Base-by-base conservation (phyloP, 2,329 filamentous ascomycete species). In the Colletotrichum tamarilloi region DNA sequence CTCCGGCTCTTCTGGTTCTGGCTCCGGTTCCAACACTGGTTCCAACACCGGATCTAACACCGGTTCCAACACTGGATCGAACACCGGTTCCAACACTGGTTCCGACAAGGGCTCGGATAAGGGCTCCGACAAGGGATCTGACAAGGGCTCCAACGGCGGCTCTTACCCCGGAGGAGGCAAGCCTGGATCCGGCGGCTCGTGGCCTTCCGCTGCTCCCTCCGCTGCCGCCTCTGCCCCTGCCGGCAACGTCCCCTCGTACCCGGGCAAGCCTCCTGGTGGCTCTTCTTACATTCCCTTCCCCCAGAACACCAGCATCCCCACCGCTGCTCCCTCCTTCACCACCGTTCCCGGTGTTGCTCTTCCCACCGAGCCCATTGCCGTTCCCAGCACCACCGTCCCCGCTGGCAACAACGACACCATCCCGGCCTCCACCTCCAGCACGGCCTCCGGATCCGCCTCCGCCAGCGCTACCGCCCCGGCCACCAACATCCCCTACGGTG, bases 381-480 rank as follows among this genome's bases (percentile, higher is more conserved):
- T 72, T 19, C 57, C 68, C n/a, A 74, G 62, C 58, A 62, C 58
- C 42, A 72, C 70, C 57, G 42, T 71, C 46, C 71, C 73, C 30
- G 38, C 64, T 24, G 59, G 58, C 70, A 74, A 14, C 71, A 75
- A 74, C 67, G 38, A 38, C 59, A 74, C 72, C 28, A 32, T 59
- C 49, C 59, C 55, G 12, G 60, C 32, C 5, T 26, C 56, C 6
- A 16, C 16, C 56, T 60, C 53, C 4, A 26, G 30, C 57, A 42
- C 55, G 8, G 60, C 32, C 8, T 62, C 58, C 58, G 28, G 53
- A 26, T 32, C 46, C 12, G 26, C 28, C 11, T 6, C 32, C 59
- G 14, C 70, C 14, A 74, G 76, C 12, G 84, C 83, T 74, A 80
- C 76, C 1, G 73, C 73, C 14, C 80, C 81, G 1, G 83, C 81